A percentile compares a stretch with the other conserved stretches of the same genome.
Conservation (phyloP, 2,329 filamentous ascomycete genomes). For the Microdochium nivale region DNA sequence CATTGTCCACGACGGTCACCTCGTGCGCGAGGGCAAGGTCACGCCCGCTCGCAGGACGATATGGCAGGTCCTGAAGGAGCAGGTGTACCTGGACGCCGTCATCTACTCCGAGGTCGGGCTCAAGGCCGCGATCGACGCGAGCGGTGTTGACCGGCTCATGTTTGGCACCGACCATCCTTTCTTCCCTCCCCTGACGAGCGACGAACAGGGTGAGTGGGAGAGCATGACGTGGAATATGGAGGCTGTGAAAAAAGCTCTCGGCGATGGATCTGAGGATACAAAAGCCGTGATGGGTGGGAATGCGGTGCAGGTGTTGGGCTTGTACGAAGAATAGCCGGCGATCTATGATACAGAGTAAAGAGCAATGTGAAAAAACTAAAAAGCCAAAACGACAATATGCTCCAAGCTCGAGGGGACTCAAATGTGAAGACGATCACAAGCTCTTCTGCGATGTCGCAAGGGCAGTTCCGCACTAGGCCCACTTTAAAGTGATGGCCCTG, state of each 20-base stretch:
- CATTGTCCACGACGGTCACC: conserved; percentile 70
- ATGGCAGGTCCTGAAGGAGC: conserved; percentile 53
- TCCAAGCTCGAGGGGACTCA: no score
- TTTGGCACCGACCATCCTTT: conserved; percentile 82
- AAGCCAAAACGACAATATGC: no score
- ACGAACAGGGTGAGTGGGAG: conserved; percentile 58
- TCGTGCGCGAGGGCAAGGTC: conserved; percentile 54
- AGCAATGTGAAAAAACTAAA: background rate
- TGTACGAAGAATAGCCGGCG: conserved; percentile 12
- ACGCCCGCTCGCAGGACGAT: conserved; percentile 36
- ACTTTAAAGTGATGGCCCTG: background rate
- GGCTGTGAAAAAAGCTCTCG: conserved; percentile 19
- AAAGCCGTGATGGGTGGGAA: conserved; percentile 22
- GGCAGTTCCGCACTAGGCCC: background rate
- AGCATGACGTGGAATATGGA: conserved; percentile 53
- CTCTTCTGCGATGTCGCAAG: no score
- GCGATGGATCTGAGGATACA: conserved; percentile 15
- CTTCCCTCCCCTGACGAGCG: conserved; percentile 63
- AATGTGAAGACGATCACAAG: no score
- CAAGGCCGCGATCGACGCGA: conserved; percentile 60
- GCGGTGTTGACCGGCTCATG: conserved; percentile 61
- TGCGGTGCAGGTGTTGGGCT: conserved; percentile 15
- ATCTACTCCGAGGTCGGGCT: conserved; percentile 70
- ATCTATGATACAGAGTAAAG: background rate
- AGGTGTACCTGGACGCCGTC: conserved; percentile 83